phyloP scores from a whole-genome alignment of 225 moss, liverwort and hornwort species.

The Pseudoscleropodium purum region DNA sequence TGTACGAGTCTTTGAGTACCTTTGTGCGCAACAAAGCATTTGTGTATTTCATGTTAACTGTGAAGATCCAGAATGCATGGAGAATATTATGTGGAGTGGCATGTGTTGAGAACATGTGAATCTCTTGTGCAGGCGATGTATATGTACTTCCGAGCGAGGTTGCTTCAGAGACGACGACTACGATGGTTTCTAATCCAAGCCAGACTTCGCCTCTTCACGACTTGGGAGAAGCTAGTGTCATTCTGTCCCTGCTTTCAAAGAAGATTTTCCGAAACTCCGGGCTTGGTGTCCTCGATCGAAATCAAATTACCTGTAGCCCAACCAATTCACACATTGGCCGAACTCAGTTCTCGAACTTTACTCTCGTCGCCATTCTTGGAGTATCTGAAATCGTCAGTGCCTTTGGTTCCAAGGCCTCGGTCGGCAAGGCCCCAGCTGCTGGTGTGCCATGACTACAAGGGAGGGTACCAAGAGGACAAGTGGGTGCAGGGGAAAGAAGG shows the following conservation, averaged over 20 bases:
- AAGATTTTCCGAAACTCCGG: not conserved
- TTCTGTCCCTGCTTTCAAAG: slow-evolving; percentile 2
- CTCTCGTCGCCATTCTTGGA: slow-evolving; percentile 34
- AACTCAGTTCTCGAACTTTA: slow-evolving; percentile 10
- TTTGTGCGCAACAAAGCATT: not conserved
- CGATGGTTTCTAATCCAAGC: not conserved
- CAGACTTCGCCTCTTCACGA: not conserved
- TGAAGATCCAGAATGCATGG: not conserved
- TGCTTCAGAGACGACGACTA: slow-evolving; percentile 6
- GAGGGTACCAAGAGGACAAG: slow-evolving; percentile 30
- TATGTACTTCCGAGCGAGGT: not conserved
- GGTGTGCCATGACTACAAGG: slow-evolving; percentile 71
- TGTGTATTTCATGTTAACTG: not conserved
- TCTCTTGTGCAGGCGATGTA: slow-evolving; percentile 3
- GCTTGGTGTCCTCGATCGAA: not conserved
- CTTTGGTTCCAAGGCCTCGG: not conserved
- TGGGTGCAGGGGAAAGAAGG: slow-evolving; percentile 30
- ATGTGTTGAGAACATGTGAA: not conserved
- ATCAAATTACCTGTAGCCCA: slow-evolving; percentile 2
- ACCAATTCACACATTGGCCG: slow-evolving; percentile 10
- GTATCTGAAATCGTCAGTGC: slow-evolving; percentile 55
- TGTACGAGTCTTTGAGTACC: not conserved
- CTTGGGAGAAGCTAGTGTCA: not conserved
- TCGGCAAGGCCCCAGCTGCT: slow-evolving; percentile 56
- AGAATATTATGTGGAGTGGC: not conserved